Evolutionary conservation across 148 eudicot genomes (phyloP).

Genomic region (Rhododendron henanense): DNA sequence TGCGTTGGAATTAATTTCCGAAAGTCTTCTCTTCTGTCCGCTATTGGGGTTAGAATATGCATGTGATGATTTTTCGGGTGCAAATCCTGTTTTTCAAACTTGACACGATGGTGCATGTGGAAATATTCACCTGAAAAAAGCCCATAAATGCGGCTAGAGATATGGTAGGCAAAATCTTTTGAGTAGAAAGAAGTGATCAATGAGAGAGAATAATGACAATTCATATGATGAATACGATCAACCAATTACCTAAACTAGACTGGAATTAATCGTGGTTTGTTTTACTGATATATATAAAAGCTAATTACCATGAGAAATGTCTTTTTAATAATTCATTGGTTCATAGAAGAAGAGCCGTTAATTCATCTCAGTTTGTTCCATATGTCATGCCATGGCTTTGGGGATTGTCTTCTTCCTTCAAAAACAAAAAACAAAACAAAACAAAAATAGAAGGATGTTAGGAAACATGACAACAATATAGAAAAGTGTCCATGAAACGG

Average conservation of each 20-base stretch:
- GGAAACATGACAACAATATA: too few relatives aligned
- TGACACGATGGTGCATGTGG: slow-evolving; percentile 2
- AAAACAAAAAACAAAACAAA: too few relatives aligned
- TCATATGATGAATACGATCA: too few relatives aligned
- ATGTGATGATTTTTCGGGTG: background rate
- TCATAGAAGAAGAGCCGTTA: background rate
- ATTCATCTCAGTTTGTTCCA: background rate
- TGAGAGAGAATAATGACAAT: too few relatives aligned
- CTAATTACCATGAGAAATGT: background rate
- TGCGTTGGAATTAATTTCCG: background rate
- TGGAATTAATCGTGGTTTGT: too few relatives aligned
- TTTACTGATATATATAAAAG: too few relatives aligned
- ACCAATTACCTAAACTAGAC: too few relatives aligned
- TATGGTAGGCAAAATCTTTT: background rate
- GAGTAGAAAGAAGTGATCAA: background rate
- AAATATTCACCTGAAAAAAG: background rate
- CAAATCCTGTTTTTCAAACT: background rate
- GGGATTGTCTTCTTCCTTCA: background rate
- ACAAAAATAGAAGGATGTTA: too few relatives aligned
- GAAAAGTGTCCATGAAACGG: too few relatives aligned
- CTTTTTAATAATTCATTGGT: background rate
- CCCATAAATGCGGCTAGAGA: background rate
- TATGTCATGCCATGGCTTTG: background rate
- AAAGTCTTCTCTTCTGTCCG: background rate
- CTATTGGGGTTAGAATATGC: background rate